phyloP scores from a whole-genome alignment of 305 asterid genomes.

The Fraxinus albicans region DNA sequence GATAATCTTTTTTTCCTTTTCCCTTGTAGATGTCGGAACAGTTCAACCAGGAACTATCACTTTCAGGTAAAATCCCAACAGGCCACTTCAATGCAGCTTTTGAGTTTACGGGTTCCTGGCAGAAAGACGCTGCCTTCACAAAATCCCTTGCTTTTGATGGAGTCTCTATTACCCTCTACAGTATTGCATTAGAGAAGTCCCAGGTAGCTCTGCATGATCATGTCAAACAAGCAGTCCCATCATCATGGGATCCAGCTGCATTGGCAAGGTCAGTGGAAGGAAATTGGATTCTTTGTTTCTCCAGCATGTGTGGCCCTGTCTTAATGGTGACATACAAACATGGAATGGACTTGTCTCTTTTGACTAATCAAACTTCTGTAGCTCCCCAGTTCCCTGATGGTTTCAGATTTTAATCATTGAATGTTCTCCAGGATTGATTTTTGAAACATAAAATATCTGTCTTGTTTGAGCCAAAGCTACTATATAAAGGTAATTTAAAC shows the following conservation, averaged over 20 bases:
- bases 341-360: neutral
- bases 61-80: conserved; percentile 73
- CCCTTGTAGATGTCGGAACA: conserved; percentile 75
- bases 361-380: neutral
- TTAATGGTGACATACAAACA: neutral
- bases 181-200: conserved; percentile 70
- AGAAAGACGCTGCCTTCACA: conserved; percentile 83
- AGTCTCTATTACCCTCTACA: conserved; percentile 63
- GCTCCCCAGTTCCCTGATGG: neutral
- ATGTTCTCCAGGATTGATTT: neutral
- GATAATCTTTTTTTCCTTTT: conserved; percentile 17
- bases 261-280: conserved; percentile 53
- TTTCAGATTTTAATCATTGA: neutral
- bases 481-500: neutral
- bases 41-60: conserved; percentile 80
- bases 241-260: conserved; percentile 86
- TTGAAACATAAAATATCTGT: neutral
- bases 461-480: neutral
- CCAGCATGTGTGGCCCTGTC: neutral
- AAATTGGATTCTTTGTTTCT: neutral
- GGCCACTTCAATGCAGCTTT: conserved; percentile 87
- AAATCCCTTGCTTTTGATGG: conserved; percentile 83
- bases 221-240: conserved; percentile 73
- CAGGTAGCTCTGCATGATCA: conserved; percentile 60
- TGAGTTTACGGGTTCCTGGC: conserved; percentile 76